Percentiles rank a stretch among this genome's conserved stretches.
These are phyloP conservation scores for Stropharia rugosoannulata DNA, from an alignment of 768 basidiomycete species.

Conservation along the genomic window DNA sequence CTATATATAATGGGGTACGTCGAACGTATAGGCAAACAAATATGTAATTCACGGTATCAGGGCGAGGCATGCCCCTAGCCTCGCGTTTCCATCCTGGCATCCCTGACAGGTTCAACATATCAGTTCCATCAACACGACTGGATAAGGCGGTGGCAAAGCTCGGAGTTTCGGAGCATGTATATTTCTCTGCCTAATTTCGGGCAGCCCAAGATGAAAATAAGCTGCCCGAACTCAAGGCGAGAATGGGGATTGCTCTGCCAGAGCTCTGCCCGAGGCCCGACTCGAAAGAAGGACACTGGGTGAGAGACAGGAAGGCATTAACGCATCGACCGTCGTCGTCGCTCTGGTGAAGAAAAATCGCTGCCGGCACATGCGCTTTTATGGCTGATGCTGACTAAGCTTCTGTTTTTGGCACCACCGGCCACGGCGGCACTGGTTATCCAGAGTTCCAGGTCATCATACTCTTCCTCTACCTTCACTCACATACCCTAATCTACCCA, in stretches of 20 bases:
- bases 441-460: constrained; percentile 9
- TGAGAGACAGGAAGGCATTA: constrained; percentile 70
- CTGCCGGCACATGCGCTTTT: constrained; percentile 13
- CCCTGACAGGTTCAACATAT: constrained; percentile 6
- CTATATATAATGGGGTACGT: constrained; percentile 19
- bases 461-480: constrained; percentile 21
- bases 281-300: constrained; percentile 33
- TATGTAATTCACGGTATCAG: constrained; percentile 18
- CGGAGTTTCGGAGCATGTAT: constrained; percentile 29
- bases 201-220: constrained; percentile 50
- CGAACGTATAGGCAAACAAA: constrained; percentile 15
- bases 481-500: constrained; percentile 24
- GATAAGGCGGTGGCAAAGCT: constrained; percentile 10
- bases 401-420: constrained; percentile 7
- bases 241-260: constrained; percentile 58
- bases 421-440: neutral
- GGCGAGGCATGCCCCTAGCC: constrained; percentile 14
- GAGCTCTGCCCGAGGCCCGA: constrained; percentile 45
- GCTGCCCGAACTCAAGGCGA: constrained; percentile 82
- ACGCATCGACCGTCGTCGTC: constrained; percentile 75
- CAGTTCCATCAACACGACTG: constrained; percentile 2
- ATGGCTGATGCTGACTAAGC: constrained; percentile 44
- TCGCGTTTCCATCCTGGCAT: constrained; percentile 16
- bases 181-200: constrained; percentile 84
- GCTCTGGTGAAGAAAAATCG: constrained; percentile 46